phyloP scores from a whole-genome alignment of 2,329 filamentous ascomycete species.

The Phoma herbarum region DNA sequence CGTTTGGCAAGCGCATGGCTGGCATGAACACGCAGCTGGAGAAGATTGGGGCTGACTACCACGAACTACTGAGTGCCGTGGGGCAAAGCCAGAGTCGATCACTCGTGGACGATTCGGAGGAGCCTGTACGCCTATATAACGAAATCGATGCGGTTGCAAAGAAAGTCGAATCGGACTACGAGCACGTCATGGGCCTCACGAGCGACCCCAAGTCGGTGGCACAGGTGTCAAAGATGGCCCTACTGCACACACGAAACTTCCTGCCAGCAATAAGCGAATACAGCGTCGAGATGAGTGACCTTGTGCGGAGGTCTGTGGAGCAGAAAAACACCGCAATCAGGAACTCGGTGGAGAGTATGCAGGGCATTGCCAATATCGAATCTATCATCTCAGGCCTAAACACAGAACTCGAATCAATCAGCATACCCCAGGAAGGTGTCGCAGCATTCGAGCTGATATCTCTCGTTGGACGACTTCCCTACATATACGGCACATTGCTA shows the following conservation, averaged over 20 bases:
- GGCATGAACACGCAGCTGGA: conserved; percentile 55
- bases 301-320: conserved; percentile 63
- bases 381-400: conserved; percentile 77
- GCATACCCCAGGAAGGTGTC: conserved; percentile 76
- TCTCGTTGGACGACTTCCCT: conserved; percentile 82
- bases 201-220: conserved; percentile 71
- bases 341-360: conserved; percentile 78
- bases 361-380: conserved; percentile 81
- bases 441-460: conserved; percentile 83
- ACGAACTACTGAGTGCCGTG: conserved; percentile 56
- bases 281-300: conserved; percentile 63
- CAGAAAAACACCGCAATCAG: conserved; percentile 73
- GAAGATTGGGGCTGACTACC: conserved; percentile 53
- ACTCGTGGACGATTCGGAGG: conserved; percentile 65
- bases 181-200: conserved; percentile 74
- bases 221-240: conserved; percentile 70
- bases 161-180: conserved; percentile 87
- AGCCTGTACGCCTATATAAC: conserved; percentile 74
- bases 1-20: conserved; percentile 66
- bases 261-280: conserved; percentile 68
- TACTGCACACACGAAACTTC: conserved; percentile 70
- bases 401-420: conserved; percentile 73
- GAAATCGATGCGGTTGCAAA: conserved; percentile 87
- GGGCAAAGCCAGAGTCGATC: conserved; percentile 61
- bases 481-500: conserved; percentile 88